Conservation (phyloP, 768 basidiomycete species). For the Porphyrellus cyaneotinctus region DNA sequence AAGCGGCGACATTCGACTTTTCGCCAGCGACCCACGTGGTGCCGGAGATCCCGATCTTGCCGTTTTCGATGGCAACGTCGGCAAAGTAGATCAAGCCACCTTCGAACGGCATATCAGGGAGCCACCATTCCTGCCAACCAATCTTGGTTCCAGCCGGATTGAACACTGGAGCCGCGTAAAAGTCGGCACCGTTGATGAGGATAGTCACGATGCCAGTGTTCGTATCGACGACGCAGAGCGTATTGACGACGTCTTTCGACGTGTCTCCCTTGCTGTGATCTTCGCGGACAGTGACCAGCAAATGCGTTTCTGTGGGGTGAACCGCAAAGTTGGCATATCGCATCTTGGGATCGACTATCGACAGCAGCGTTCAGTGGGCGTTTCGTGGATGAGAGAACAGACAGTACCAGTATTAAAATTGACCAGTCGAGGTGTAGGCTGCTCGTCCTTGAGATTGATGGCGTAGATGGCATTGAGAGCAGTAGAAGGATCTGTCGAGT, state of each 20-base stretch:
- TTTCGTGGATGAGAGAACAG: neutral
- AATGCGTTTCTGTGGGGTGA: slow-evolving; percentile 45
- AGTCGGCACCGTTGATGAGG: slow-evolving; percentile 54
- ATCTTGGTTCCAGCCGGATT: slow-evolving; percentile 52
- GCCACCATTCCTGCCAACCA: slow-evolving; percentile 60
- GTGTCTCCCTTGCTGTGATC: slow-evolving; percentile 48
- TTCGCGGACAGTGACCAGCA: slow-evolving; percentile 59
- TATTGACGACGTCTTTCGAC: slow-evolving; percentile 43
- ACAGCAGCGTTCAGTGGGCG: neutral
- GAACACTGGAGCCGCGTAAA: slow-evolving; percentile 58
- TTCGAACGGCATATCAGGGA: slow-evolving; percentile 68
- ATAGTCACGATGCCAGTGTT: slow-evolving; percentile 34
- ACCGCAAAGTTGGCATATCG: slow-evolving; percentile 48
- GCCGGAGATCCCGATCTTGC: no score
- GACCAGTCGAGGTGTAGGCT: slow-evolving; percentile 36
- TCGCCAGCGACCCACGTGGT: slow-evolving; percentile 43
- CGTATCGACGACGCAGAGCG: slow-evolving; percentile 52
- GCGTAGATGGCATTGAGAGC: slow-evolving; percentile 47
- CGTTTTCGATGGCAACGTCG: slow-evolving; percentile 25
- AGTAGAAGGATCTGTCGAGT: slow-evolving; percentile 18
- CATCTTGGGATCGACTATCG: slow-evolving; percentile 29
- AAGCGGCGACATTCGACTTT: slow-evolving; percentile 35
- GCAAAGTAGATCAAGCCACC: slow-evolving; percentile 51
- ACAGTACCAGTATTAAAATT: slow-evolving; percentile 58
- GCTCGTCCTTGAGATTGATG: slow-evolving; percentile 25